These are phyloP conservation scores for Eucalyptus tenuipes DNA, from an alignment of 345 rosid genomes.

Conservation along the genomic window DNA sequence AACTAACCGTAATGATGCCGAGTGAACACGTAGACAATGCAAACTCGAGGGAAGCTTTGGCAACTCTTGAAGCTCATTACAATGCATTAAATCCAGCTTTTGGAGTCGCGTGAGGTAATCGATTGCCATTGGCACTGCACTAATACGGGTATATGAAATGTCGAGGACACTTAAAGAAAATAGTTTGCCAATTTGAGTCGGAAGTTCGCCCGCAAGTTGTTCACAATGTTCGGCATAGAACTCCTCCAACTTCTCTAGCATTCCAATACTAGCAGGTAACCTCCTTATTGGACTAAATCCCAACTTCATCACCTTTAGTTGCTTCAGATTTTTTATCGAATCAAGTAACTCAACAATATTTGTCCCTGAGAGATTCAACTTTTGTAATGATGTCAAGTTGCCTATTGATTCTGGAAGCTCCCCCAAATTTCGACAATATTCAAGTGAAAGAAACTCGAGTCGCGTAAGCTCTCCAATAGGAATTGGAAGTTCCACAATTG, in stretches of 20 bases:
- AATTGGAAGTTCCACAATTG: neutral
- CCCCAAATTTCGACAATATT: neutral
- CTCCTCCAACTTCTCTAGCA: neutral
- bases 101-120: neutral
- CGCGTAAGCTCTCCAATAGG: neutral
- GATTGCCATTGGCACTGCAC: neutral
- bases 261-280: neutral
- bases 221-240: neutral
- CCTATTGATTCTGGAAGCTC: neutral
- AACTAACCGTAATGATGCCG: neutral
- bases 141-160: neutral
- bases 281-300: neutral
- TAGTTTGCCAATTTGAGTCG: neutral
- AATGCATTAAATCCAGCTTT: neutral
- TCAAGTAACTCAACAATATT: neutral
- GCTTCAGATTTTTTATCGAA: neutral
- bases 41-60: neutral
- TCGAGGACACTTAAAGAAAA: accelerated
- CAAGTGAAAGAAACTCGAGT: neutral
- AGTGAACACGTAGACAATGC: neutral
- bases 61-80: neutral
- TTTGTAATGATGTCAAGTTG: neutral
- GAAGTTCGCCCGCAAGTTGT: neutral
- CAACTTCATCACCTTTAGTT: neutral
- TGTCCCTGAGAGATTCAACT: neutral